These are phyloP conservation scores for Parathielavia hyrcaniae DNA, from an alignment of 495 filamentous ascomycete genomes.

Conservation along the genomic window DNA sequence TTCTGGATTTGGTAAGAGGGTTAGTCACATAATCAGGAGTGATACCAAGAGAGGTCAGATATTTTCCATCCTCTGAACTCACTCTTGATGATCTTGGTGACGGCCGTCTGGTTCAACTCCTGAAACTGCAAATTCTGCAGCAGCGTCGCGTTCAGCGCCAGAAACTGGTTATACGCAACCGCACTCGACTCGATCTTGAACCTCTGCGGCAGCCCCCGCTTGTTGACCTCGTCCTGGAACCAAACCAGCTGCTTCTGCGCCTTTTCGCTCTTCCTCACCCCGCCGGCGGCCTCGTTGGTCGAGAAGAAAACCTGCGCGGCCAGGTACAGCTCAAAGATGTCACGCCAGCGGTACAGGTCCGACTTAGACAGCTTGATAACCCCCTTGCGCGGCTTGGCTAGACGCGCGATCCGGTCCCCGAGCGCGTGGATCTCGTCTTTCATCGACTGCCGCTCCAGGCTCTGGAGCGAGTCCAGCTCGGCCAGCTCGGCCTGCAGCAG, in stretches of 20 bases:
- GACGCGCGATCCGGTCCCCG: constrained; percentile 49
- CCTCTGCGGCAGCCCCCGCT: constrained; percentile 44
- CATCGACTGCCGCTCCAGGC: constrained; percentile 50
- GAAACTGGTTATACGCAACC: constrained; percentile 53
- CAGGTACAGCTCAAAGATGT: constrained; percentile 65
- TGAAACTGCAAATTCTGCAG: constrained; percentile 64
- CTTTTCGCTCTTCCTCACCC: constrained; percentile 47
- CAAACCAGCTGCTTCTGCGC: constrained; percentile 51
- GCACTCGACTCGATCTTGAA: constrained; percentile 56
- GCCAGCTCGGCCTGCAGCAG: constrained; percentile 56
- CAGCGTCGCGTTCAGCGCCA: constrained; percentile 57
- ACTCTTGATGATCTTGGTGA: constrained; percentile 76
- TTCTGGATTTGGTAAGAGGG: constrained; percentile 41
- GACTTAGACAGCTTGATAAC: constrained; percentile 45
- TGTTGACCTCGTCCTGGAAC: constrained; percentile 53
- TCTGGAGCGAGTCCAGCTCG: constrained; percentile 54
- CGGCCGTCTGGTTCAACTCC: constrained; percentile 62
- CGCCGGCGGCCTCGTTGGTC: constrained; percentile 53
- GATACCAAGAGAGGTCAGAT: background rate
- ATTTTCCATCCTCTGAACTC: constrained; percentile 17
- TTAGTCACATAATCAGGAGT: background rate
- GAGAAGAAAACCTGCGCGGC: constrained; percentile 70
- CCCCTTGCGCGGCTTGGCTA: constrained; percentile 48
- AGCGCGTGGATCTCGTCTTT: constrained; percentile 48
- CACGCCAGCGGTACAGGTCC: constrained; percentile 66